These are phyloP conservation scores for Begonia peltatifolia DNA, from an alignment of 306 rosid species.

Conservation along the genomic window DNA sequence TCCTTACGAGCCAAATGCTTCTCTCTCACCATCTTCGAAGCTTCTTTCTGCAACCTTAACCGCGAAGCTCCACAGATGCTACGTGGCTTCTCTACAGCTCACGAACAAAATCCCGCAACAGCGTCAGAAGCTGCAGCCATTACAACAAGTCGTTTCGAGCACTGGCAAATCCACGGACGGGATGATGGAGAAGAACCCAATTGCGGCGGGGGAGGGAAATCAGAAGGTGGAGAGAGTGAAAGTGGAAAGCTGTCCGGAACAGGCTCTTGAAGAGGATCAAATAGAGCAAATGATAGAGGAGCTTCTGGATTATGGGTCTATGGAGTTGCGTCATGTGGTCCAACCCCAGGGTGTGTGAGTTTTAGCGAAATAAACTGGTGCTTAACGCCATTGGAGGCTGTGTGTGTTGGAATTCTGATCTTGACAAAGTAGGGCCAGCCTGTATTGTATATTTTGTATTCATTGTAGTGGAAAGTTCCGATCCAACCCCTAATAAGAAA, in stretches of 20 bases:
- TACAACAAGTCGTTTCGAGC: no score
- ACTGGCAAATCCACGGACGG: background rate
- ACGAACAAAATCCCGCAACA: conserved; percentile 23
- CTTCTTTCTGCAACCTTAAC: conserved; percentile 82
- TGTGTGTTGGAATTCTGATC: no score
- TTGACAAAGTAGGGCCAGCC: no score
- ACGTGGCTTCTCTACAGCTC: conserved; percentile 79
- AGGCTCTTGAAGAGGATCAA: conserved; percentile 66
- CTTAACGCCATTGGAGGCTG: no score
- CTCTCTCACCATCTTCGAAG: conserved; percentile 63
- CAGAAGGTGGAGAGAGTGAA: conserved; percentile 39
- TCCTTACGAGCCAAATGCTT: conserved; percentile 61
- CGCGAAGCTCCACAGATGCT: conserved; percentile 74
- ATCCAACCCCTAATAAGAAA: no score
- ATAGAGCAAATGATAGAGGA: conserved; percentile 94
- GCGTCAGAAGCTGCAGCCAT: no score
- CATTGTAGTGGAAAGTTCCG: no score
- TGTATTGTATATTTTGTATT: no score
- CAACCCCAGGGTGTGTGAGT: conserved; percentile 8
- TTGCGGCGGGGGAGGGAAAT: conserved; percentile 10
- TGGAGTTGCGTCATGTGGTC: conserved; percentile 51
- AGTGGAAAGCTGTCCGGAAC: conserved; percentile 32
- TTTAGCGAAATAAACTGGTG: no score
- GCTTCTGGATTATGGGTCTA: conserved; percentile 62
- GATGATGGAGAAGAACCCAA: conserved; percentile 12